Percentiles rank a stretch among this genome's conserved stretches.
These are phyloP conservation scores for Colletotrichum sp. DNA, from an alignment of 2,329 filamentous ascomycete genomes.

Conservation along the genomic window DNA sequence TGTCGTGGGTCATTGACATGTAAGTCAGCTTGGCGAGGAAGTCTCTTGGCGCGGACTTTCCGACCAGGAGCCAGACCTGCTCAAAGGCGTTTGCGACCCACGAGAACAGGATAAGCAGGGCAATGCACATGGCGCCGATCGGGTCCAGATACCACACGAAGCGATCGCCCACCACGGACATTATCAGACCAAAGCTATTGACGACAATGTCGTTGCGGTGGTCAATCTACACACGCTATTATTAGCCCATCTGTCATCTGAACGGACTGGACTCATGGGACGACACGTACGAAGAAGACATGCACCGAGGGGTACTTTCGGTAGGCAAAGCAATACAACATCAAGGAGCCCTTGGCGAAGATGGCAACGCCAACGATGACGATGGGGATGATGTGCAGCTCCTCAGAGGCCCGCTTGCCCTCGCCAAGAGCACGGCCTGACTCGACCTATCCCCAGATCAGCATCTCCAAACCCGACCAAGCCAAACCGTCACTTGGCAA, in stretches of 20 bases:
- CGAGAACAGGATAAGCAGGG: constrained; percentile 64
- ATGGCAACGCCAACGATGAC: constrained; percentile 60
- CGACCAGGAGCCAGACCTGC: constrained; percentile 66
- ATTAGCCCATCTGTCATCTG: constrained; percentile 1
- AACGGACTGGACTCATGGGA: constrained; percentile 4
- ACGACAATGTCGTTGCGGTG: constrained; percentile 63
- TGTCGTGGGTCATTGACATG: constrained; percentile 58
- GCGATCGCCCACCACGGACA: constrained; percentile 58
- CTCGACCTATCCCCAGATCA: constrained; percentile 46
- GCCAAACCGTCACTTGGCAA: constrained; percentile 19
- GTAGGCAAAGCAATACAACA: constrained; percentile 59
- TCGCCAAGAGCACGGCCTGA: constrained; percentile 57
- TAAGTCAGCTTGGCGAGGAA: constrained; percentile 63
- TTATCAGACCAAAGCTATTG: constrained; percentile 59
- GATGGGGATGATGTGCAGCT: constrained; percentile 59
- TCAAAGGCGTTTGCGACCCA: constrained; percentile 67
- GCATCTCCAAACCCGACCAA: constrained; percentile 18
- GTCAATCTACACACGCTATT: constrained; percentile 43
- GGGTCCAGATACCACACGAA: constrained; percentile 67
- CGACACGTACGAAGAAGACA: constrained; percentile 53
- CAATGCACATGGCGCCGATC: constrained; percentile 64
- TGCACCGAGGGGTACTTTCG: constrained; percentile 59
- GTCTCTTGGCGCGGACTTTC: constrained; percentile 63
- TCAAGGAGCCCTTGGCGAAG: constrained; percentile 55
- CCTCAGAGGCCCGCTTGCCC: constrained; percentile 44